Base-by-base conservation (phyloP, 805 yeast species). In the Scheffersomyces ergatensis region DNA sequence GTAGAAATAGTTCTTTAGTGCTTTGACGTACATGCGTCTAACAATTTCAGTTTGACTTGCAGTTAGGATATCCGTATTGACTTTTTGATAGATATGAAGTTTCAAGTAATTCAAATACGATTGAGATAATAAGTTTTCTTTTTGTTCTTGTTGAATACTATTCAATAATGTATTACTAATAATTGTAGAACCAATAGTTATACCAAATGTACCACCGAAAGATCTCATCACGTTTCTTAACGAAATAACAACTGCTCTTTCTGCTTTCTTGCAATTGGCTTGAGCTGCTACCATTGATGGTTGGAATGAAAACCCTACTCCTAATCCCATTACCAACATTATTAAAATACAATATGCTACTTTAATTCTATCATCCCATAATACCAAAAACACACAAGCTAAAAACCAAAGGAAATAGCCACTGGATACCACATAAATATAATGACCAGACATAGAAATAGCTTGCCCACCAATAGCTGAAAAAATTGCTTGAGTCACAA, bases 171-270 rank as follows among this genome's bases (percentile, higher is more conserved):
- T 49, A 45, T 67, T 70, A 42, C 69, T 58, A 16, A 67, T 57
- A 18, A 65, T 63, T n/a, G 67, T 57, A 2, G 74, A 64, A 19
- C 64, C 53, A 8, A 74, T 57, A 1, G 83, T 82, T 25, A 79
- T 61, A 0, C 85, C 85, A 27, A 78, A 60, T 1, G 83, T 72
- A 13, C 82, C 82, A 13, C 85, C 86, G 39, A 80, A 70, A 2
- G 80, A 73, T 40, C 85, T 61, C 34, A 76, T 47, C 20, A 77
- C 77, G 47, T 78, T 78, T 52, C 85, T 65, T 2, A 80, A 65
- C 1, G 82, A 68, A 11, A 78, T 77, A n/a, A 77, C 77, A 14
- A 80, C 79, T 0, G 84, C 81, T 33, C 86, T 56, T 44, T 80
- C 83, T 3, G 70, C 61, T 37, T 70, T 66, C 29, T 46, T 57